phyloP scores from a whole-genome alignment of 129 eudicot species.

The Mikania micrantha region DNA sequence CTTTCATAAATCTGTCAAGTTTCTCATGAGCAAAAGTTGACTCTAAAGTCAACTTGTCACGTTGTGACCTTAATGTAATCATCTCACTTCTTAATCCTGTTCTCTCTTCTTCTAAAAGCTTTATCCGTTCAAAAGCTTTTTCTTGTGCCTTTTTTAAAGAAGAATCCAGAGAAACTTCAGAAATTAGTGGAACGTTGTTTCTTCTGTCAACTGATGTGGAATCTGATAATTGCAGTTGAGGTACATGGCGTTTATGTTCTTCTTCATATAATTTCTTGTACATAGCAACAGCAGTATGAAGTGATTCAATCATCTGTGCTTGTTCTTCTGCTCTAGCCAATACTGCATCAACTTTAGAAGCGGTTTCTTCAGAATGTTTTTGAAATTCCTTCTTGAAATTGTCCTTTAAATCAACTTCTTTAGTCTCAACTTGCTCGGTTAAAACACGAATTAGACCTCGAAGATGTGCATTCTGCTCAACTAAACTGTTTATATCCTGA shows the following conservation, averaged over 20 bases:
- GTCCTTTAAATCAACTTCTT: too few species aligned
- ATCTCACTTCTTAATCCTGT: conserved; percentile 52
- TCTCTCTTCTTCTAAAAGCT: conserved; percentile 65
- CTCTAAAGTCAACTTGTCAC: conserved; percentile 61
- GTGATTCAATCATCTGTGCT: conserved; percentile 78
- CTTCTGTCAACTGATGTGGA: conserved; percentile 37
- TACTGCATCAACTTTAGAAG: conserved; percentile 64
- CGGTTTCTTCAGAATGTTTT: conserved; percentile 46
- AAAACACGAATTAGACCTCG: conserved; percentile 72
- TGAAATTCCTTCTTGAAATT: too few species aligned
- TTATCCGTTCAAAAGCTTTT: conserved; percentile 48
- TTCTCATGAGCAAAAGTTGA: conserved; percentile 71
- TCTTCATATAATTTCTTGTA: conserved; percentile 82
- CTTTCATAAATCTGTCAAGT: conserved; percentile 66
- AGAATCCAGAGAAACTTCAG: conserved; percentile 56
- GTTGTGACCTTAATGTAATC: conserved; percentile 54
- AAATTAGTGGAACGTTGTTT: conserved; percentile 31
- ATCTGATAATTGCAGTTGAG: conserved; percentile 25
- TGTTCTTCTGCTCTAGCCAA: conserved; percentile 88
- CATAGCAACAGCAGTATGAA: conserved; percentile 85
- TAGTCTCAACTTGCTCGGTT: conserved; percentile 26
- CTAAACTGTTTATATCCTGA: conserved; percentile 80
- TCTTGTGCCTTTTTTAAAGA: conserved; percentile 44
- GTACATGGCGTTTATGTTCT: conserved; percentile 55
- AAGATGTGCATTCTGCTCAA: conserved; percentile 90